Evolutionary conservation across 768 basidiomycete genomes (phyloP).

Genomic region (Mycena kentingensis): DNA sequence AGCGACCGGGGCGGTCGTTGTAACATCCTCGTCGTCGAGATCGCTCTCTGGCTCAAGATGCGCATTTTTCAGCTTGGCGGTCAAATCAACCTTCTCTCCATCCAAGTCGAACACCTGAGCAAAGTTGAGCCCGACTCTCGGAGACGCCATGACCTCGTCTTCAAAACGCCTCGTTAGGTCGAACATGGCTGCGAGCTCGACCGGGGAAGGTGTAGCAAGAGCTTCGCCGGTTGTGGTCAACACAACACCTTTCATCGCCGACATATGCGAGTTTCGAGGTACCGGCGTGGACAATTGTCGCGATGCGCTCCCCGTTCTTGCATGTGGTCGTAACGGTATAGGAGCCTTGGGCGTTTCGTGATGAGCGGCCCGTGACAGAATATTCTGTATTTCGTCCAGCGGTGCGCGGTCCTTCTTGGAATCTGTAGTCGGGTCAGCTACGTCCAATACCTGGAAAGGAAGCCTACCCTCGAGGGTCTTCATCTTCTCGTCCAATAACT

Average conservation of each 20-base stretch:
- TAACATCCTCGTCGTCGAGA: conserved; percentile 16
- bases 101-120: conserved; percentile 76
- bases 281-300: conserved; percentile 56
- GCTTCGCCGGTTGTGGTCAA: conserved; percentile 77
- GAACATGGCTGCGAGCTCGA: conserved; percentile 67
- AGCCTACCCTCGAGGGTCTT: conserved; percentile 41
- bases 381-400: conserved; percentile 76
- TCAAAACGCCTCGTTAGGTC: conserved; percentile 31
- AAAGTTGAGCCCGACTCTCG: conserved; percentile 73
- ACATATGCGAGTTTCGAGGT: conserved; percentile 43
- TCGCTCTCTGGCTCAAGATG: conserved; percentile 25
- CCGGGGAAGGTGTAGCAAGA: conserved; percentile 69
- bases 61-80: conserved; percentile 25
- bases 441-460: not conserved
- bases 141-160: conserved; percentile 45
- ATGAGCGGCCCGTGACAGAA: conserved; percentile 40
- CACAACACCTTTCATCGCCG: conserved; percentile 78
- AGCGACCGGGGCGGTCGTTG: not conserved
- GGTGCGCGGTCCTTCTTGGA: conserved; percentile 41
- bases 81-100: conserved; percentile 39
- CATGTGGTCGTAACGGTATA: conserved; percentile 23
- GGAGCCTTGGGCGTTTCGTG: conserved; percentile 31
- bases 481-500: conserved; percentile 54
- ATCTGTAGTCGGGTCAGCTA: conserved; percentile 26
- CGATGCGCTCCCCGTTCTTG: conserved; percentile 29